These are phyloP conservation scores for Malassezia slooffiae DNA, from an alignment of 1,284 basidiomycete species.

Conservation along the genomic window DNA sequence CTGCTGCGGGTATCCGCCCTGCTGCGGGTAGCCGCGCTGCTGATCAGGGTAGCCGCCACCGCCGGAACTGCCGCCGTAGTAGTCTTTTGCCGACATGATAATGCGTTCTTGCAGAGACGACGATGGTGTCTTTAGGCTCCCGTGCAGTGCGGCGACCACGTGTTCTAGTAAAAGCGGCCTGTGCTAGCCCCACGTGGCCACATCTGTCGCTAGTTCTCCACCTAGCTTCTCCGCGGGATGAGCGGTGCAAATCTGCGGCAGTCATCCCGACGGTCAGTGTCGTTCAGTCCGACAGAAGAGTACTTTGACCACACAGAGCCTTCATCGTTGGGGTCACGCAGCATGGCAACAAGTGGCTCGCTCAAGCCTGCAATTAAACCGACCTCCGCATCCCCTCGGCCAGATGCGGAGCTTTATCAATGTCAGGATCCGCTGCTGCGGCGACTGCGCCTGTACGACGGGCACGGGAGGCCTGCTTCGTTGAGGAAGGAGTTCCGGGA, in stretches of 20 bases:
- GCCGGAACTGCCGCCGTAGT: conserved; percentile 10
- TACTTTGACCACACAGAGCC: background rate
- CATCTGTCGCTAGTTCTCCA: too few species aligned
- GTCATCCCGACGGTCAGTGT: too few species aligned
- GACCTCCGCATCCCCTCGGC: conserved; percentile 26
- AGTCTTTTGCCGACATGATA: conserved; percentile 15
- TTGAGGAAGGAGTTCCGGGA: conserved; percentile 40
- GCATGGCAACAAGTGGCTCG: conserved; percentile 3
- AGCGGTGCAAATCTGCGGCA: too few species aligned
- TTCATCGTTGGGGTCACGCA: too few species aligned
- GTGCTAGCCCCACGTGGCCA: too few species aligned
- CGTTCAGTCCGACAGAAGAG: conserved; percentile 1
- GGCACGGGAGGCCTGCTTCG: conserved; percentile 34
- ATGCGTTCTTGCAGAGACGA: background rate
- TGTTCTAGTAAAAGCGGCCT: too few species aligned
- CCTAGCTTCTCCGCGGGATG: too few species aligned
- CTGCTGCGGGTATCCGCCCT: conserved; percentile 2
- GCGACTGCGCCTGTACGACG: conserved; percentile 42
- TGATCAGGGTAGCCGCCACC: background rate
- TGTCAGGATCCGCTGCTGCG: conserved; percentile 47
- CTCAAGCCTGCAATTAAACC: conserved; percentile 44
- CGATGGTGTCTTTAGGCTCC: too few species aligned
- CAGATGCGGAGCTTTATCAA: conserved; percentile 37
- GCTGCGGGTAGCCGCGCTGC: conserved; percentile 2
- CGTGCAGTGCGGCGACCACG: too few species aligned